phyloP scores from a whole-genome alignment of 257 asterid species.

The Petunia secreta region DNA sequence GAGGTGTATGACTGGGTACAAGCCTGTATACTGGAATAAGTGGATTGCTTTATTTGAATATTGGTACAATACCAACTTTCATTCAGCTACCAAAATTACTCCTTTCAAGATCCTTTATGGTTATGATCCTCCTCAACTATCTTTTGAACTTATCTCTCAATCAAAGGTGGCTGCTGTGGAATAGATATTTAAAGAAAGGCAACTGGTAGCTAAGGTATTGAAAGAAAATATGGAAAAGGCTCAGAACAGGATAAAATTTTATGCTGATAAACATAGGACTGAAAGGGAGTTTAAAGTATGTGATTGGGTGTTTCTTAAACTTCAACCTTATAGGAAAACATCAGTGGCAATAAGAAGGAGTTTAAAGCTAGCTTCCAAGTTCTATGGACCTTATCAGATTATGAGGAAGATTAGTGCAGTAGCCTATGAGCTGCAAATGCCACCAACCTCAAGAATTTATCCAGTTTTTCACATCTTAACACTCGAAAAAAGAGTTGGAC shows the following conservation, averaged over 20 bases:
- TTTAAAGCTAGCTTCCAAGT: no score
- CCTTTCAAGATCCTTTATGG: neutral
- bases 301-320: neutral
- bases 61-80: slow-evolving; percentile 4
- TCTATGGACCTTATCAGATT: no score
- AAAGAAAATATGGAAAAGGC: neutral
- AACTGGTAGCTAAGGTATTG: neutral
- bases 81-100: neutral
- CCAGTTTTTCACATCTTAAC: no score
- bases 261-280: neutral
- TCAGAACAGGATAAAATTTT: neutral
- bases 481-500: no score
- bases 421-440: no score
- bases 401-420: no score
- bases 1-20: neutral
- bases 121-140: neutral
- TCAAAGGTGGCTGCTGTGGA: neutral
- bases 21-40: neutral
- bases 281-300: neutral
- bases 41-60: neutral
- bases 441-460: no score
- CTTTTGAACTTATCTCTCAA: neutral
- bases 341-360: no score
- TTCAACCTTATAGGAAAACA: neutral
- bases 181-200: neutral